Percentiles rank a stretch among this genome's conserved stretches.
Conservation (phyloP, 1,284 basidiomycete species). For the Lentinula novae-zelandiae region DNA sequence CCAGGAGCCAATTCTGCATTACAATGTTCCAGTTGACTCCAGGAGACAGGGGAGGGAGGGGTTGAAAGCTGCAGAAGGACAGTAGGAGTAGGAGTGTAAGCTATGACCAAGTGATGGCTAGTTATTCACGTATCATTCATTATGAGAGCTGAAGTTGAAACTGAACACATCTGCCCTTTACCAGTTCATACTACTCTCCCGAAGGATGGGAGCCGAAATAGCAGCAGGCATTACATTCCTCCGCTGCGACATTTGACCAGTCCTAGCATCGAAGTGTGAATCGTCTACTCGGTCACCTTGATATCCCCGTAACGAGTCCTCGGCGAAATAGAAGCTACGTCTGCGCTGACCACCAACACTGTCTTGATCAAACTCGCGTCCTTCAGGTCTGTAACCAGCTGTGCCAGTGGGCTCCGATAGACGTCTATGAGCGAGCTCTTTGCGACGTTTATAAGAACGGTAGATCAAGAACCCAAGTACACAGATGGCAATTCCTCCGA, state of each 20-base stretch:
- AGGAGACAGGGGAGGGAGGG: too few species aligned
- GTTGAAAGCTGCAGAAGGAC: background rate
- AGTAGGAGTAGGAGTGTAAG: background rate
- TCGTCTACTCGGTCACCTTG: conserved; percentile 31
- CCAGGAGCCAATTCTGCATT: background rate
- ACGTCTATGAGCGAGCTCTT: conserved; percentile 58
- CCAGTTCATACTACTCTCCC: conserved; percentile 75
- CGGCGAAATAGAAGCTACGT: conserved; percentile 79
- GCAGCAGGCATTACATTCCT: conserved; percentile 46
- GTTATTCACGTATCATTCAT: too few species aligned
- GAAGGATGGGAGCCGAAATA: conserved; percentile 65
- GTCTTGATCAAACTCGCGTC: conserved; percentile 71
- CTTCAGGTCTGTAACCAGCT: conserved; percentile 46
- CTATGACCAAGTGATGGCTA: background rate
- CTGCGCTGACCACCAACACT: conserved; percentile 66
- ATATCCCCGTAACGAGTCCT: conserved; percentile 68
- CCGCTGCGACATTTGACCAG: conserved; percentile 41
- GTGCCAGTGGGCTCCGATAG: conserved; percentile 47
- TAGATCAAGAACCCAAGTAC: conserved; percentile 63
- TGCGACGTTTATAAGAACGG: conserved; percentile 55
- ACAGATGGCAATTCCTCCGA: conserved; percentile 67
- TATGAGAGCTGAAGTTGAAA: too few species aligned
- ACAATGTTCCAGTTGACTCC: background rate
- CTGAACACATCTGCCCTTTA: conserved; percentile 24
- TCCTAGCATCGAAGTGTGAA: conserved; percentile 12